These are phyloP conservation scores for Phytophthora cryptogea DNA, from an alignment of 352 stramenopile genomes.

Conservation along the genomic window DNA sequence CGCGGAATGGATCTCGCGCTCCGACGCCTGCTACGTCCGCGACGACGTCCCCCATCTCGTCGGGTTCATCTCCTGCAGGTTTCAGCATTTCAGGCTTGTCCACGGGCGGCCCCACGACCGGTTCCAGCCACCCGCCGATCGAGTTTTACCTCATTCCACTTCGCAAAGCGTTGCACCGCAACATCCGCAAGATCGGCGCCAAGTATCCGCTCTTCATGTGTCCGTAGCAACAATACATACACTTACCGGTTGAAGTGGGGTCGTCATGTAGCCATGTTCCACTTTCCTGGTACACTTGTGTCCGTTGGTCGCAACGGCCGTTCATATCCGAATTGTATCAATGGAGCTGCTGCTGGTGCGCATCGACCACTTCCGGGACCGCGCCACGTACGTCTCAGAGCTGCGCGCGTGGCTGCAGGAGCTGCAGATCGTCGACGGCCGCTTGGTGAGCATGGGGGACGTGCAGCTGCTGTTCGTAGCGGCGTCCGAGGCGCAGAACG, in stretches of 20 bases:
- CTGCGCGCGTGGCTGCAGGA: conserved; percentile 65
- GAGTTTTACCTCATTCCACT: conserved; percentile 83
- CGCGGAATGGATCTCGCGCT: conserved; percentile 32
- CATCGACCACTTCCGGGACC: conserved; percentile 74
- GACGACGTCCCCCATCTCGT: conserved; percentile 51
- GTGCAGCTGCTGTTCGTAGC: conserved; percentile 69
- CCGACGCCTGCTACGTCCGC: conserved; percentile 49
- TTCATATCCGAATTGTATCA: background rate
- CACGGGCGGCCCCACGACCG: conserved; percentile 14
- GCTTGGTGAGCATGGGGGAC: conserved; percentile 67
- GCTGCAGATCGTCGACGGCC: conserved; percentile 47
- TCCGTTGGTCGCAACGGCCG: no score
- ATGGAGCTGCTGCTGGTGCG: conserved; percentile 62
- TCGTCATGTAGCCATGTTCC: background rate
- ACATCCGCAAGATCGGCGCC: conserved; percentile 72
- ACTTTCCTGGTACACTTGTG: background rate
- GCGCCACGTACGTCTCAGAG: conserved; percentile 56
- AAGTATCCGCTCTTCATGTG: conserved; percentile 81
- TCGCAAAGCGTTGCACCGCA: conserved; percentile 74
- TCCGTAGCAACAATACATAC: background rate
- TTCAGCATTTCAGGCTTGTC: conserved; percentile 32
- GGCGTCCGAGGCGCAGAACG: conserved; percentile 42
- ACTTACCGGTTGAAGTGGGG: background rate
- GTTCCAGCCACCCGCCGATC: conserved; percentile 46
- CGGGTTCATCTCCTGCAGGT: conserved; percentile 46